These are phyloP conservation scores for Candida verbasci DNA, from an alignment of 805 yeast genomes.

Conservation along the genomic window DNA sequence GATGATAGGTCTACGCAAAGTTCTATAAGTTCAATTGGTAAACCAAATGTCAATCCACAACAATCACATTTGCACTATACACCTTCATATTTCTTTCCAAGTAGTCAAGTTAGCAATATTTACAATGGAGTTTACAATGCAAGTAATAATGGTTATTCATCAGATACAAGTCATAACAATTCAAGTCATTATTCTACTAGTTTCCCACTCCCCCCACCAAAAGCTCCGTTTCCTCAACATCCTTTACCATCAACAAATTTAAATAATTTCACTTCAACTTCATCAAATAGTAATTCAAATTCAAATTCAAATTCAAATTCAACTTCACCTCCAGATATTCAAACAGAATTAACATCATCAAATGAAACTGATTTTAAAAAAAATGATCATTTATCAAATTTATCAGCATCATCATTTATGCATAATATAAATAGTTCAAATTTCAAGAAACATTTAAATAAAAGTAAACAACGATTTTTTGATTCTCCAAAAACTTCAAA, in stretches of 20 bases:
- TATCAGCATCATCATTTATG: neutral
- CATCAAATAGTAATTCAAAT: neutral
- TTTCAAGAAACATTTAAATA: constrained; percentile 1
- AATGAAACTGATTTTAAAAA: neutral
- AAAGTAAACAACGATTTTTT: neutral
- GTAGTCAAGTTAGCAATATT: constrained; percentile 1
- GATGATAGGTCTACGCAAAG: neutral
- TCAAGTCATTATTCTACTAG: neutral
- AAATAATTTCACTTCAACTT: neutral
- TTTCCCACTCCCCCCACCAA: constrained; percentile 4
- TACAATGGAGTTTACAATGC: neutral
- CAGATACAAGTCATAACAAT: neutral
- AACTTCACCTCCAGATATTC: neutral
- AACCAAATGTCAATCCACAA: neutral
- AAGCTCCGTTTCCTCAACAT: constrained; percentile 6
- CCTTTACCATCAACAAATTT: neutral
- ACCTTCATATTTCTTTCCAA: constrained; percentile 5
- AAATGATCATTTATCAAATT: neutral
- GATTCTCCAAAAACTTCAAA: constrained; percentile 2
- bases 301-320: neutral
- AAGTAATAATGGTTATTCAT: neutral
- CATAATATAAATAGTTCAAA: neutral
- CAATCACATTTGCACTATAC: neutral
- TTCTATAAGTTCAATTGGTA: neutral
- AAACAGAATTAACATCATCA: neutral